Base-by-base conservation (phyloP, 257 asterid genomes). In the Przewalskia tangutica region DNA sequence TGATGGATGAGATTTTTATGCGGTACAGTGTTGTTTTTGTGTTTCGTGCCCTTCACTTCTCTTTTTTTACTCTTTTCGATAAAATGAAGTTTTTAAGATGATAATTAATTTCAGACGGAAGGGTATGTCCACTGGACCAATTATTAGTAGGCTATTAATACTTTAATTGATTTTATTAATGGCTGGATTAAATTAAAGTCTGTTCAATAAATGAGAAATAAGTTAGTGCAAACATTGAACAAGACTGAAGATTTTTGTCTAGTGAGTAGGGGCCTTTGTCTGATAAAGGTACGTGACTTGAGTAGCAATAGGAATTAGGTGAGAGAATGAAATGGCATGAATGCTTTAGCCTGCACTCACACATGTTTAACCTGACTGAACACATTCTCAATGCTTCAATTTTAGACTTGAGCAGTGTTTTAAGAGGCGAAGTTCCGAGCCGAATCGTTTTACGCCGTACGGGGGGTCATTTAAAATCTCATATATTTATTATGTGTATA, bases 321-420 rank as follows among this genome's bases (percentile, higher is more conserved):
- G 78, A 89, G 82, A 79, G 88, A 87, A 86, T 79, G 88, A 85
- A 90, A 91, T 80, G 85, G 91, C 87, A 92, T 91, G 97, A 77
- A 81, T 70, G 66, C 82, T 66, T 40, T 78, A 83, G 10, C 60
- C 63, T 79, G 82, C 67, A 12, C 9, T 17, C 6, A 46, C 86
- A 86, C 90, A 84, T 84, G 87, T 68, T 82, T 83, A 86, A 84
- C 81, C 77, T 54, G 50, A 77, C 77, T 54, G 50, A 77, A 65
- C 58, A 81, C 67, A 17, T 59, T 70, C 50, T 55, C 48, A 60
- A 46, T 23, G 9, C 46, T 14, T 75, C 63, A 50, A 20, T 27
- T 27, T 27, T 23, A 44, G n/a, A 1, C 32, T 27, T 27, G 32
- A 27, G 32, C 32, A 27, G 32, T 27, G 32, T 27, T 27, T 27